These are phyloP conservation scores for Phaeosphaeriaceae sp. DNA, from an alignment of 2,329 filamentous ascomycete species.

Conservation along the genomic window DNA sequence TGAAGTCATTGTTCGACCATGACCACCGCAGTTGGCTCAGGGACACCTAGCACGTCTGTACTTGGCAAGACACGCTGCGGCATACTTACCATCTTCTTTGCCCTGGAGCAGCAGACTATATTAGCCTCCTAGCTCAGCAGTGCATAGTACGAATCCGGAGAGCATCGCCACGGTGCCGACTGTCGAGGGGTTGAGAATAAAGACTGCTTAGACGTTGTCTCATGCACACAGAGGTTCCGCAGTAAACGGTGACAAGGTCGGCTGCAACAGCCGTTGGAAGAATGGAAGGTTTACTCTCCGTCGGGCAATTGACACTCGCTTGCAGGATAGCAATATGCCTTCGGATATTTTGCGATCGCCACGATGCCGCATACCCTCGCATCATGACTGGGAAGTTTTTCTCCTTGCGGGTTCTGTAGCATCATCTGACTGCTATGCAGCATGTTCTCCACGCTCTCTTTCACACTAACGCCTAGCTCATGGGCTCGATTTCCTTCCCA, in stretches of 20 bases:
- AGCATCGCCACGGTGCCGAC: not conserved
- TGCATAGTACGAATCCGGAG: not conserved
- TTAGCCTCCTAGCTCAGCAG: not conserved
- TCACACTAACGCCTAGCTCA: not conserved
- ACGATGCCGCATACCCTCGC: not conserved
- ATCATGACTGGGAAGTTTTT: not conserved
- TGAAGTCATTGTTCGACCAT: not conserved
- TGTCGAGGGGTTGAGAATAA: too few relatives aligned
- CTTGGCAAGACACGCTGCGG: not conserved
- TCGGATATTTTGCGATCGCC: not conserved
- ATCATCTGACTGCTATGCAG: not conserved
- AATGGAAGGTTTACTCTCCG: constrained; percentile 5
- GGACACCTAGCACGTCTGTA: not conserved
- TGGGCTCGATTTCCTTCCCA: not conserved
- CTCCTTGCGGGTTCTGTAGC: not conserved
- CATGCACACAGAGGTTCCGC: not conserved
- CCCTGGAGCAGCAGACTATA: not conserved
- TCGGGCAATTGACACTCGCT: not conserved
- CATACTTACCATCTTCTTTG: not conserved
- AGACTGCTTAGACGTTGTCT: too few relatives aligned
- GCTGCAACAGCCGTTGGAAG: not conserved
- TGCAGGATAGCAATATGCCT: not conserved
- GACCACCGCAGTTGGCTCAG: not conserved
- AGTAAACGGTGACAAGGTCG: not conserved
- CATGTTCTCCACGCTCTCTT: not conserved